Evolutionary conservation across 805 yeast genomes (phyloP).

Genomic region (Maudiozyma barnettii): DNA sequence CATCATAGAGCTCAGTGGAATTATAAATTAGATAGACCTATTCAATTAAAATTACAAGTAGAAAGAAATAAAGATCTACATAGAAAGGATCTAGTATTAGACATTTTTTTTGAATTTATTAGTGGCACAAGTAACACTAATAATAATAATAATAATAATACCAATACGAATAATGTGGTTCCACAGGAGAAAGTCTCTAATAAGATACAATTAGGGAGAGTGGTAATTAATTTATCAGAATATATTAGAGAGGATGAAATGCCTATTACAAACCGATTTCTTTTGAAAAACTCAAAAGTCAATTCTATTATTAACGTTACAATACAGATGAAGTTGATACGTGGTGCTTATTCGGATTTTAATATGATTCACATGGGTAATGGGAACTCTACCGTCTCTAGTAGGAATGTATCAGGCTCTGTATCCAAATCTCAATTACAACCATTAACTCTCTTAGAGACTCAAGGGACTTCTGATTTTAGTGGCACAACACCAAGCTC

Average conservation of each 20-base stretch:
- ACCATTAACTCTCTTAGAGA: neutral
- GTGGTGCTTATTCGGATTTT: constrained; percentile 31
- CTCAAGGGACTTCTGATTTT: neutral
- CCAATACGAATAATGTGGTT: neutral
- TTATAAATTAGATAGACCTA: constrained; percentile 28
- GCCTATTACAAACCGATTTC: constrained; percentile 48
- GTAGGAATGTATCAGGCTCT: neutral
- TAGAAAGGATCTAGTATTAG: constrained; percentile 32
- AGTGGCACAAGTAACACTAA: neutral
- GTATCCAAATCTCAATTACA: neutral
- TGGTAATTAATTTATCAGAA: constrained; percentile 63
- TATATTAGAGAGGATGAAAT: constrained; percentile 44
- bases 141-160: too few species aligned
- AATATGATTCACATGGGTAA: neutral
- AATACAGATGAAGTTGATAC: constrained; percentile 38
- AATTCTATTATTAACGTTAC: constrained; percentile 67
- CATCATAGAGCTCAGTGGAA: constrained; percentile 48
- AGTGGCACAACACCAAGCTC: neutral
- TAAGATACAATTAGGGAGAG: constrained; percentile 50
- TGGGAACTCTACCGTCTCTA: neutral
- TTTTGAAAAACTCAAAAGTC: constrained; percentile 69
- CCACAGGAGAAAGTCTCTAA: constrained; percentile 21
- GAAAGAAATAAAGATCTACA: constrained; percentile 31
- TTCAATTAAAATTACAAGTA: constrained; percentile 35
- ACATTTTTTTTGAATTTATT: constrained; percentile 36